Base-by-base conservation (phyloP, 192 early-diverging fungal species). In the Phycomyces nitens region DNA sequence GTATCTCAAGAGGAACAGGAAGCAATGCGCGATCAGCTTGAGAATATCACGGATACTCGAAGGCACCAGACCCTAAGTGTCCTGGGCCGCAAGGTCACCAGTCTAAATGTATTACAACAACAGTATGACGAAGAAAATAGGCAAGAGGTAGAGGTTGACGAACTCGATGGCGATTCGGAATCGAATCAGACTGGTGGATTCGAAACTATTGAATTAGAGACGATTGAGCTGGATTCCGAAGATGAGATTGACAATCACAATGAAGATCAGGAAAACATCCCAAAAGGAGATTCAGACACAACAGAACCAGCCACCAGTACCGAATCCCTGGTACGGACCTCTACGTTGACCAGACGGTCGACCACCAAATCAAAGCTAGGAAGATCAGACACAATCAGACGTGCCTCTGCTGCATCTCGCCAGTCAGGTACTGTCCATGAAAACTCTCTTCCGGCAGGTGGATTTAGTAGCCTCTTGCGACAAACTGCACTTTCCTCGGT, bases 71-170 rank as follows among this genome's bases (percentile, higher is more conserved):
- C 66, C 3, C 56, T 75, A 14, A 75, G 60, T 42, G 39, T 69
- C 39, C 59, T 75, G 3, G 68, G 64, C 4, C 59, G 65, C 6
- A 75, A 75, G 40, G 64, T 68, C 0, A 67, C 68, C 5, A 75
- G 68, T 47, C 38, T 75, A 11, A 53, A 59, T 39, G 66, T 54
- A 22, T 44, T 74, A 9, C 67, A 74, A 11, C 61, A 59, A 21
- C 58, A 65, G 47, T 62, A 52, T 9, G 38, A 15, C 24, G 53
- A 54, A 21, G 60, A 49, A 29, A 20, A 52, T 38, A 16, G 10
- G 16, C 21, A 41, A 16, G 58, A 60, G 40, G 40, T 23, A 20
- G 58, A 60, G 12, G 15, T 60, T 12, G 42, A 47, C 24, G n/a
- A 14, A 8, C 21, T 21, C 40, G 21, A 60, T 18, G 21, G n/a